Evolutionary conservation across 2,329 filamentous ascomycete species (phyloP).

Genomic region (Neonectria hederae): DNA sequence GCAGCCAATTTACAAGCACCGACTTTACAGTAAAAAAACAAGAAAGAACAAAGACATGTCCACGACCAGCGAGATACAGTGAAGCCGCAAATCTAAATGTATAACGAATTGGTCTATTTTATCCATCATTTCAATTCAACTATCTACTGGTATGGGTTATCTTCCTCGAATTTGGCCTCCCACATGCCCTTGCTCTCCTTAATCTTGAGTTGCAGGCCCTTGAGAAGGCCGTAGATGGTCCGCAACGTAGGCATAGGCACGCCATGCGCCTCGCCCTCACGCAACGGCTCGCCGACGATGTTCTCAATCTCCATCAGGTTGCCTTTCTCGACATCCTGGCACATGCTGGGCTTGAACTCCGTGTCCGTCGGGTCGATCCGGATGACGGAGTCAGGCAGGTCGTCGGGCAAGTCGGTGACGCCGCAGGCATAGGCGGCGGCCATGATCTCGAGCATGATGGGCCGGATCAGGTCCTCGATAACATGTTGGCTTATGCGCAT

Average conservation of each 20-base stretch:
- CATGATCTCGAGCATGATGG: conserved; percentile 63
- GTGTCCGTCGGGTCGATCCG: conserved; percentile 63
- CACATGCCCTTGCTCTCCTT: conserved; percentile 53
- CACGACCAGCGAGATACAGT: too few species aligned
- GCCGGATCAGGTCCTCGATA: conserved; percentile 58
- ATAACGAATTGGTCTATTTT: background rate
- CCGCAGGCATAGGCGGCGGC: conserved; percentile 56
- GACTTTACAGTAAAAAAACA: too few species aligned
- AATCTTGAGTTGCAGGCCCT: conserved; percentile 58
- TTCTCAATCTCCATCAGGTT: conserved; percentile 58
- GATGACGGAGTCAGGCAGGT: conserved; percentile 57
- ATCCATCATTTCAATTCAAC: background rate
- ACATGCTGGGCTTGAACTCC: conserved; percentile 63
- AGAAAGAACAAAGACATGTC: too few species aligned
- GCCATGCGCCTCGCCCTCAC: conserved; percentile 55
- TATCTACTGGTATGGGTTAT: conserved; percentile 37
- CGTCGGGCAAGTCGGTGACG: conserved; percentile 49
- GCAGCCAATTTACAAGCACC: too few species aligned
- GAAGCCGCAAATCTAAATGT: background rate
- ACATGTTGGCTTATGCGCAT: conserved; percentile 57
- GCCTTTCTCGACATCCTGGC: conserved; percentile 59
- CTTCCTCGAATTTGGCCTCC: conserved; percentile 33
- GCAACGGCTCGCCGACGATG: conserved; percentile 61
- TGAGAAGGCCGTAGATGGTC: conserved; percentile 58
- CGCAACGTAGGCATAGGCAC: conserved; percentile 60